These are phyloP conservation scores for Alternaria consortialis DNA, from an alignment of 2,329 filamentous ascomycete genomes.

Conservation along the genomic window DNA sequence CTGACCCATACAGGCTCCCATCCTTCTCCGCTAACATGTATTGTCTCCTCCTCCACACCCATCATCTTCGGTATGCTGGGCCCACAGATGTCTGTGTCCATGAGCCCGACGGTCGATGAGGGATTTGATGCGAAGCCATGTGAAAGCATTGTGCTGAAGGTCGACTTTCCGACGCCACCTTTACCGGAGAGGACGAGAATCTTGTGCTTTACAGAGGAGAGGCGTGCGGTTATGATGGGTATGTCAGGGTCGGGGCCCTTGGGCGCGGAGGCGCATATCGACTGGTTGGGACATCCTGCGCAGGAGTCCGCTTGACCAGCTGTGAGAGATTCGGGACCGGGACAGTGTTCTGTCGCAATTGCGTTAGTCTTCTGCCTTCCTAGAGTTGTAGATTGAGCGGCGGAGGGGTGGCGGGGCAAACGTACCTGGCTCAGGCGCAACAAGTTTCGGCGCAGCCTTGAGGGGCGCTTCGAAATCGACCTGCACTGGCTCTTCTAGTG, in stretches of 20 bases:
- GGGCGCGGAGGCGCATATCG: slow-evolving; percentile 90
- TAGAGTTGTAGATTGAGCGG: background rate
- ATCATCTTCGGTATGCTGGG: slow-evolving; percentile 99
- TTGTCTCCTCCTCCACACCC: slow-evolving; percentile 92
- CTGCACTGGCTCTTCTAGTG: slow-evolving; percentile 73
- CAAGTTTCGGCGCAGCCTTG: slow-evolving; percentile 81
- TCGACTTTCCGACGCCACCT: slow-evolving; percentile 96
- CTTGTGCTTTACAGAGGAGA: slow-evolving; percentile 86
- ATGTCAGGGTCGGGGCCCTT: slow-evolving; percentile 97
- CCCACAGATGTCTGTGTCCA: slow-evolving; percentile 98
- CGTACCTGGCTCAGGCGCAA: slow-evolving; percentile 85
- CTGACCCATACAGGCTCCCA: slow-evolving; percentile 97
- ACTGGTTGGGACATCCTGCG: slow-evolving; percentile 93
- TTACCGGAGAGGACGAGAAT: slow-evolving; percentile 93
- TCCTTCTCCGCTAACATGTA: slow-evolving; percentile 86
- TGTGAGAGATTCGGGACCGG: slow-evolving; percentile 81
- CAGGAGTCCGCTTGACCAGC: slow-evolving; percentile 79
- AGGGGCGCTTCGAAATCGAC: slow-evolving; percentile 79
- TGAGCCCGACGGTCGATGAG: slow-evolving; percentile 83
- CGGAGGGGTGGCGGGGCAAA: slow-evolving; percentile 54
- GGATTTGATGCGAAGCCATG: slow-evolving; percentile 88
- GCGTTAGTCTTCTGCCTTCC: slow-evolving; percentile 6
- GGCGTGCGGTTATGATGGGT: slow-evolving; percentile 82
- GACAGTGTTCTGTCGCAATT: slow-evolving; percentile 76
- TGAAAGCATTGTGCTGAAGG: slow-evolving; percentile 86